A percentile compares a stretch with the other conserved stretches of the same genome.
Evolutionary conservation across 2,329 filamentous ascomycete species (phyloP).

Genomic region (Penicillium sp.): DNA sequence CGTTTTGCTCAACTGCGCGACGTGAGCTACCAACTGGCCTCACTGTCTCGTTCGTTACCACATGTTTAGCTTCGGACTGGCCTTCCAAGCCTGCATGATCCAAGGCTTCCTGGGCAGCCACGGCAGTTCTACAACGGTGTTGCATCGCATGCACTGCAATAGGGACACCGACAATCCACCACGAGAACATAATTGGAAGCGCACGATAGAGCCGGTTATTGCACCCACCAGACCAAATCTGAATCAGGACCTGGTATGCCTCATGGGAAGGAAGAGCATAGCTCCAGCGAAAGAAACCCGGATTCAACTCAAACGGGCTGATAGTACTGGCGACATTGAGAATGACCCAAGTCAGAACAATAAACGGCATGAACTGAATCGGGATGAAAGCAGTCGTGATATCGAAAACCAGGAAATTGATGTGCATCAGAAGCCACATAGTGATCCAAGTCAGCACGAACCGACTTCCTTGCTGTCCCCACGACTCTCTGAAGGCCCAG

Average conservation of each 20-base stretch:
- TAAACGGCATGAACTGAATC: constrained; percentile 39
- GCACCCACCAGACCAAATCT: constrained; percentile 45
- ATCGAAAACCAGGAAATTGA: constrained; percentile 43
- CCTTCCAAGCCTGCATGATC: not conserved
- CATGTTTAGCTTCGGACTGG: not conserved
- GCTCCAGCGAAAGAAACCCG: constrained; percentile 41
- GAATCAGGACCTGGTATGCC: constrained; percentile 39
- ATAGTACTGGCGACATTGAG: constrained; percentile 41
- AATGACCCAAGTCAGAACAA: constrained; percentile 42
- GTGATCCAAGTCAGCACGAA: constrained; percentile 42
- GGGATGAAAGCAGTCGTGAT: constrained; percentile 39
- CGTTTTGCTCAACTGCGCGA: not conserved
- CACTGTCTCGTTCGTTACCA: not conserved
- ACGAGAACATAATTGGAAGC: constrained; percentile 42
- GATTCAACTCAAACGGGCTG: constrained; percentile 38
- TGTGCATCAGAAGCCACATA: constrained; percentile 42
- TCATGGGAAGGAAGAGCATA: constrained; percentile 42
- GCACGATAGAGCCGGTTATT: constrained; percentile 38
- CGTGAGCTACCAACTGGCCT: not conserved
- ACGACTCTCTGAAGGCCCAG: constrained; percentile 1
- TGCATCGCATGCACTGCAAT: constrained; percentile 1
- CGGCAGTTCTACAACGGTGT: not conserved
- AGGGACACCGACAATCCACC: constrained; percentile 28
- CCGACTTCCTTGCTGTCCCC: constrained; percentile 24
- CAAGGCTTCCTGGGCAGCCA: not conserved